Evolutionary conservation across 148 eudicot genomes (phyloP).

Genomic region (Camellia lanceoleosa): DNA sequence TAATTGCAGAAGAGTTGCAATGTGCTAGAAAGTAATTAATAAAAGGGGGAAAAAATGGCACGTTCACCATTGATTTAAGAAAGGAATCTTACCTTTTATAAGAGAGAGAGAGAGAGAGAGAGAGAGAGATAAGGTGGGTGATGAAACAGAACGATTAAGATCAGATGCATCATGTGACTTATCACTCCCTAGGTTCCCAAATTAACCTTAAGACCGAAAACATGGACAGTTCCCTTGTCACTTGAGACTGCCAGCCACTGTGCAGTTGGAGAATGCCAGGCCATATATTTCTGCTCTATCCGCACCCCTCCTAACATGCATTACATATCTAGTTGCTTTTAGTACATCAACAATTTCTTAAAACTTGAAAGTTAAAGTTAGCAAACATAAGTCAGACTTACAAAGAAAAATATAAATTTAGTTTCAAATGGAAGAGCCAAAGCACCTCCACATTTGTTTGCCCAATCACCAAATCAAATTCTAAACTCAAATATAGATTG

Average conservation of each 20-base stretch:
- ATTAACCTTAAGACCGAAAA: no score
- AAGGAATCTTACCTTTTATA: no score
- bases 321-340: conserved; percentile 9
- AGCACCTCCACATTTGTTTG: no score
- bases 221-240: no score
- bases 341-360: not conserved
- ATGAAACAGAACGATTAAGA: conserved; percentile 31
- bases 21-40: not conserved
- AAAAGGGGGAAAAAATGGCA: no score
- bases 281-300: conserved; percentile 83
- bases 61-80: not conserved
- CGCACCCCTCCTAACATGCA: conserved; percentile 81
- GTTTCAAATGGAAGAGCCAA: not conserved
- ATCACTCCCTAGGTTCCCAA: no score
- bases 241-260: no score
- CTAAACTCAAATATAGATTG: no score
- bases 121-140: conserved; percentile 63
- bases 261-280: conserved; percentile 68
- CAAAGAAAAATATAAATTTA: not conserved
- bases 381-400: not conserved
- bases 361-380: not conserved
- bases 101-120: no score
- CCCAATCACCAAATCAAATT: not conserved
- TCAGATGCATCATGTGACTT: conserved; percentile 19
- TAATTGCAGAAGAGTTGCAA: not conserved